Percentiles rank a stretch among this genome's conserved stretches.
Conservation (phyloP, 495 filamentous ascomycete genomes). For the Aspergillus egyptiacus region DNA sequence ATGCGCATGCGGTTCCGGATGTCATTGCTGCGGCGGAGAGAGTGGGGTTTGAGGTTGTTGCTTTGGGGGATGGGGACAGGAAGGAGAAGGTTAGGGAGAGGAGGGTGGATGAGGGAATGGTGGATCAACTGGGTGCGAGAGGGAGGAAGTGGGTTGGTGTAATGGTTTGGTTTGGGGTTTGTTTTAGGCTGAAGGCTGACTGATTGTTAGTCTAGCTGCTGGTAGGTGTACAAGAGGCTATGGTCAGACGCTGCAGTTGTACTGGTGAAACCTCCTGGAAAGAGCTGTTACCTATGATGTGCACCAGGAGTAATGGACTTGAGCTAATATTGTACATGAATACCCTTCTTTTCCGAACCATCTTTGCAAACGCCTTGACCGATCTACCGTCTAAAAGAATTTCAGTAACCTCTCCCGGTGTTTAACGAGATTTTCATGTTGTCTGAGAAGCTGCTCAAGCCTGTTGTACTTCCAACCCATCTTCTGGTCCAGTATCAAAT, state of each 20-base stretch:
- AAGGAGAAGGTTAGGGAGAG: conserved; percentile 34
- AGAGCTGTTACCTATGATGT: too few species aligned
- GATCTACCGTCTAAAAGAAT: conserved; percentile 23
- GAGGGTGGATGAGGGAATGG: conserved; percentile 46
- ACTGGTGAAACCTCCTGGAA: too few species aligned
- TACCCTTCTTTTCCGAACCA: conserved; percentile 1
- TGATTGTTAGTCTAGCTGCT: too few species aligned
- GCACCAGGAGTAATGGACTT: background rate
- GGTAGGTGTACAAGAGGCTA: too few species aligned
- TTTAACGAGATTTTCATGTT: conserved; percentile 46
- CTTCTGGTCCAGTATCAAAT: conserved; percentile 60
- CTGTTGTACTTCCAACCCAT: conserved; percentile 53
- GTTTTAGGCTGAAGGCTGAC: conserved; percentile 41
- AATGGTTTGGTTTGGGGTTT: conserved; percentile 59
- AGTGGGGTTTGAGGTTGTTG: conserved; percentile 46
- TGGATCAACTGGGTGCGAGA: conserved; percentile 48
- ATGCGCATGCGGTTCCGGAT: conserved; percentile 50
- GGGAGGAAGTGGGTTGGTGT: conserved; percentile 64
- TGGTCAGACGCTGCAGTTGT: too few species aligned
- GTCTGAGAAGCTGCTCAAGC: conserved; percentile 34
- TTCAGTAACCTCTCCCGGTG: conserved; percentile 48
- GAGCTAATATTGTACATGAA: conserved; percentile 25
- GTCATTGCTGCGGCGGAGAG: conserved; percentile 48
- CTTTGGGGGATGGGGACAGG: conserved; percentile 19
- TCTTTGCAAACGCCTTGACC: background rate